These are phyloP conservation scores for Beauveria medogensis DNA, from an alignment of 2,329 filamentous ascomycete species.

Conservation along the genomic window DNA sequence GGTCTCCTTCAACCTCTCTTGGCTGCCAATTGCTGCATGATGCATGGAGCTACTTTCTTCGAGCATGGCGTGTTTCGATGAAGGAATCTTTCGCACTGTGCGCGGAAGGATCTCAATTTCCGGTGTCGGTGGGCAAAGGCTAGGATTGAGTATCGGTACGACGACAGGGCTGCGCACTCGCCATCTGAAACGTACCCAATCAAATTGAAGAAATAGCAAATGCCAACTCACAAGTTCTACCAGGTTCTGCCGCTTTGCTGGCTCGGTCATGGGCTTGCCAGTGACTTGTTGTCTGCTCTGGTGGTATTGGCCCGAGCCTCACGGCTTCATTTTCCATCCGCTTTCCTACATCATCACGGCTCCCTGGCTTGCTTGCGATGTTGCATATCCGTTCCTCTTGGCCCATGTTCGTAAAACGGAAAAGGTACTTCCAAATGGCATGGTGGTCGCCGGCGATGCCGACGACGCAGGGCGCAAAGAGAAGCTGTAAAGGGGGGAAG, in stretches of 20 bases:
- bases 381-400: constrained; percentile 37
- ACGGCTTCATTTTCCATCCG: constrained; percentile 37
- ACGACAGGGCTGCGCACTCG: neutral
- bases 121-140: neutral
- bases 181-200: neutral
- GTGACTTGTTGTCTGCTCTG: constrained; percentile 33
- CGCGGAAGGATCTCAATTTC: neutral
- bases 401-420: constrained; percentile 32
- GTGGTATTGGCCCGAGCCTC: constrained; percentile 44
- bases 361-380: constrained; percentile 32
- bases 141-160: neutral
- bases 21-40: neutral
- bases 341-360: constrained; percentile 34
- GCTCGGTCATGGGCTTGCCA: constrained; percentile 34
- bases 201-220: too few relatives aligned
- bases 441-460: constrained; percentile 19
- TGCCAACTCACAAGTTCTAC: too few relatives aligned
- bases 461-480: neutral
- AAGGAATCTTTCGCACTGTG: neutral
- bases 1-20: neutral
- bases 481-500: neutral
- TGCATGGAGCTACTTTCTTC: neutral
- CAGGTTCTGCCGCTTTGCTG: constrained; percentile 36
- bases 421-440: constrained; percentile 29
- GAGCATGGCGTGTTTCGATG: neutral